Base-by-base conservation (phyloP, 768 basidiomycete species). In the Tulasnella sp. region DNA sequence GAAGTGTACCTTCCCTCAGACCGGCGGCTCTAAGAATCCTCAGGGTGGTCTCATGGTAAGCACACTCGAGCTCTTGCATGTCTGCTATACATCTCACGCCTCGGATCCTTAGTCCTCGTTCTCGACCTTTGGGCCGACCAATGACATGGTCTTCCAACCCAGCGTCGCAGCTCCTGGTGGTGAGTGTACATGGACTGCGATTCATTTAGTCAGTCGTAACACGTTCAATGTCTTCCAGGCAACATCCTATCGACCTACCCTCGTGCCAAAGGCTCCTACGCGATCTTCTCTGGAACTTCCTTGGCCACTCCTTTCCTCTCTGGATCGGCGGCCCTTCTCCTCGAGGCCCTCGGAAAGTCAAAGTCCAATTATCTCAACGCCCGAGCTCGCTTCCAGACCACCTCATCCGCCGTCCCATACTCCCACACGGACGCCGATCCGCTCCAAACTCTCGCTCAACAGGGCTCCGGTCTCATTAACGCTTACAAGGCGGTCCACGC, bases 111-210 rank as follows among this genome's bases (percentile, higher is more conserved):
- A 65, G 1, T 78, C 77, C 5, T 65, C 74, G 62, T 79, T 77
- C 71, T 78, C 77, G 26, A 70, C 77, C 11, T 78, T 77, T 52
- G 81, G 81, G 3, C 81, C 81, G 5, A 80, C 81, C 16, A 79
- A 79, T 73, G 81, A 81, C 68, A 37, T 78, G 34, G 72, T 47
- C 35, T 74, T 76, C 74, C 78, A 78, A 26, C 78, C 79, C 1
- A 70, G 76, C 12, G 69, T 80, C 26, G 64, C 79, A 26, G 76
- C 79, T 17, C 78, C 79, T 2, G 79, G 79, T 16, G 75, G 75
- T 69, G 34, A 19, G 64, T 65, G 16, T 34, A 11, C 11, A 26
- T 5, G 63, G 16, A 64, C 6, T 9, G 11, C 39, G 12, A 5
- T 34, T 65, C 32, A 9, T 1, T 32, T 19, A 5, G 7, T 6